Base-by-base conservation (phyloP, 2,329 filamentous ascomycete species). In the Microcyclosporella mali region DNA sequence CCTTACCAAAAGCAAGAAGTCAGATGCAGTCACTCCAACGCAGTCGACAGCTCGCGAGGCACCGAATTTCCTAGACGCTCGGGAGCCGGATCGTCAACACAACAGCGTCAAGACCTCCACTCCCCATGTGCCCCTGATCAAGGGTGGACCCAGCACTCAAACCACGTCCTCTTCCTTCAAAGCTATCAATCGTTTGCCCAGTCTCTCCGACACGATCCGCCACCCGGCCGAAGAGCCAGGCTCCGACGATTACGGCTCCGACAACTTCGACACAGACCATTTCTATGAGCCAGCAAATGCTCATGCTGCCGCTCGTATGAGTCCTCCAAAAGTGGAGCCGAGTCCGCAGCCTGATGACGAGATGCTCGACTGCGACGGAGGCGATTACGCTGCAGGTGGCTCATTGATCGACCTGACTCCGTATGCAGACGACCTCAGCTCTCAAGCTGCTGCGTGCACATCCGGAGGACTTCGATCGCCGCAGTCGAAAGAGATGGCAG, bases 101-200 rank as follows among this genome's bases (percentile, higher is more conserved):
- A 50, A 54, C 43, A 59, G 50, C 33, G 38, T 55, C 25, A 49
- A 49, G 33, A 53, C 34, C 9, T 49, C 47, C 2, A 58, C 51
- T 7, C 44, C 52, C 12, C 33, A 33, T 3, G 41, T 57, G 3
- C 50, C 50, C n/a, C 31, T 47, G 7, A 33, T 57, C 32, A 41
- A 38, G 19, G 25, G 21, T 32, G n/a, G 25, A 7, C 21, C 31
- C 8, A 27, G 17, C 9, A 16, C n/a, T 2, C 18, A 40, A 16
- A 3, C 29, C 21, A 31, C 14, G 18, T n/a, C 40, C 41, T 16
- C 40, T 39, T 6, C n/a, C 10, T 11, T 17, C 12, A 18, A 34
- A 17, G 16, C n/a, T 15, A 34, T 11, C 15, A 11, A 11, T 14
- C n/a, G n/a, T 6, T 6, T 6, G 15, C 10, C 16, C n/a, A 17